Percentiles rank a stretch among this genome's conserved stretches.
Conservation (phyloP, 2,329 filamentous ascomycete genomes). For the Ascochyta lentis region DNA sequence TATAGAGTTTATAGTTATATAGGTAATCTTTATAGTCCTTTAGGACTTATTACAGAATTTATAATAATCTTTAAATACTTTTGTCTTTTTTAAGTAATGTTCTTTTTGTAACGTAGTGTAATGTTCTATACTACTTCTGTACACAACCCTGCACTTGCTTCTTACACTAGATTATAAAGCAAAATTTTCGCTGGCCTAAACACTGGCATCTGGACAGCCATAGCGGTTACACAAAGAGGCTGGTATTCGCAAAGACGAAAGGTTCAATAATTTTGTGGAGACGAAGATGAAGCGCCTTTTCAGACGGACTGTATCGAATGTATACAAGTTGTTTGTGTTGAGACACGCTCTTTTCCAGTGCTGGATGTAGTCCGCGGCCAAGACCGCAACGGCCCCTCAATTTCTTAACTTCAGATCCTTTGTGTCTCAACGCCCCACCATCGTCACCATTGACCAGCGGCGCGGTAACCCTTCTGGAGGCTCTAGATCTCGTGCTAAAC, state of each 20-base stretch:
- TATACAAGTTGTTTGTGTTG: constrained; percentile 11
- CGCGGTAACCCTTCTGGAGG: constrained; percentile 10
- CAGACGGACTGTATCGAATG: constrained; percentile 13
- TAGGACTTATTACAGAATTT: too few relatives aligned
- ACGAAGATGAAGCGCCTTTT: constrained; percentile 2
- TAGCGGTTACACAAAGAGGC: not conserved
- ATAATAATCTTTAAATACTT: too few relatives aligned
- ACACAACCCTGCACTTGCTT: too few relatives aligned
- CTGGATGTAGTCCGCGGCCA: constrained; percentile 10
- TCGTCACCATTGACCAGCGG: constrained; percentile 9
- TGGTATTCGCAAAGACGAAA: not conserved
- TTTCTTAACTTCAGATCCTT: constrained; percentile 3
- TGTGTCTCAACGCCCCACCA: constrained; percentile 10
- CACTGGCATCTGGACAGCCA: not conserved
- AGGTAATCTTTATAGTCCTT: too few relatives aligned
- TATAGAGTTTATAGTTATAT: too few relatives aligned
- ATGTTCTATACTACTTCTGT: too few relatives aligned
- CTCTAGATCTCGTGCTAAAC: constrained; percentile 16
- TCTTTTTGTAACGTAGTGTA: too few relatives aligned
- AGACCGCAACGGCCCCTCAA: constrained; percentile 5
- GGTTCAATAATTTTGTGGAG: constrained; percentile 11
- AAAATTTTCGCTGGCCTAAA: too few relatives aligned
- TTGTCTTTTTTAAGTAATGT: too few relatives aligned
- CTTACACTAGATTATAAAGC: too few relatives aligned
- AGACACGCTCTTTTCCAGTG: constrained; percentile 13